phyloP scores from a whole-genome alignment of 2,329 filamentous ascomycete species.

The Colletotrichum spinosum region DNA sequence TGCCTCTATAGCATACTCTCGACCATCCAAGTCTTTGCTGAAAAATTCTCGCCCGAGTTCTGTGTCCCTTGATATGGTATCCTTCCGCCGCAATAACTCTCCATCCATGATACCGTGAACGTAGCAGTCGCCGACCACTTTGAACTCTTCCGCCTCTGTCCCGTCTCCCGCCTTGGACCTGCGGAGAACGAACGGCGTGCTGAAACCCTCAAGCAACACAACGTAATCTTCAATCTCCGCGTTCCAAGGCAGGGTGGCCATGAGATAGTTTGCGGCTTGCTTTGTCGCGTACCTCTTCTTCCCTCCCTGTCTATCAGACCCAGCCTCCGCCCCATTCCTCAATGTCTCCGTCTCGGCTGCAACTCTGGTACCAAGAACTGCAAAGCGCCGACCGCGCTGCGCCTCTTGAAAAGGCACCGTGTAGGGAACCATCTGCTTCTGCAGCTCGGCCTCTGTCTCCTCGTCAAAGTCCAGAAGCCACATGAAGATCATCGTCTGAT shows the following conservation, averaged over 20 bases:
- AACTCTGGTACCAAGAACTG: slow-evolving; percentile 6
- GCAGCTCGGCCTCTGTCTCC: slow-evolving; percentile 10
- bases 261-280: neutral
- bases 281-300: neutral
- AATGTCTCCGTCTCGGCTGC: neutral
- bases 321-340: neutral
- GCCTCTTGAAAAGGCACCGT: slow-evolving; percentile 25
- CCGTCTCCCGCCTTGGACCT: neutral
- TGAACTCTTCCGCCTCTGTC: neutral
- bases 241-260: slow-evolving; percentile 17
- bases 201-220: slow-evolving; percentile 48
- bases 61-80: neutral
- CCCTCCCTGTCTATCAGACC: no score
- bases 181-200: slow-evolving; percentile 47
- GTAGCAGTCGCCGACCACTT: slow-evolving; percentile 18
- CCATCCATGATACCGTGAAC: slow-evolving; percentile 19
- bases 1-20: neutral
- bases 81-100: neutral
- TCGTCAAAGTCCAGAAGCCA: slow-evolving; percentile 26
- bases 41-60: neutral
- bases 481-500: slow-evolving; percentile 17
- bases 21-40: neutral
- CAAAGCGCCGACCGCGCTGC: slow-evolving; percentile 22
- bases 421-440: slow-evolving; percentile 15
- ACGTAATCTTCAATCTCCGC: slow-evolving; percentile 42